A percentile compares a stretch with the other conserved stretches of the same genome.
Evolutionary conservation across 2,329 filamentous ascomycete species (phyloP).

Genomic region (Bimuria novae-zelandiae): DNA sequence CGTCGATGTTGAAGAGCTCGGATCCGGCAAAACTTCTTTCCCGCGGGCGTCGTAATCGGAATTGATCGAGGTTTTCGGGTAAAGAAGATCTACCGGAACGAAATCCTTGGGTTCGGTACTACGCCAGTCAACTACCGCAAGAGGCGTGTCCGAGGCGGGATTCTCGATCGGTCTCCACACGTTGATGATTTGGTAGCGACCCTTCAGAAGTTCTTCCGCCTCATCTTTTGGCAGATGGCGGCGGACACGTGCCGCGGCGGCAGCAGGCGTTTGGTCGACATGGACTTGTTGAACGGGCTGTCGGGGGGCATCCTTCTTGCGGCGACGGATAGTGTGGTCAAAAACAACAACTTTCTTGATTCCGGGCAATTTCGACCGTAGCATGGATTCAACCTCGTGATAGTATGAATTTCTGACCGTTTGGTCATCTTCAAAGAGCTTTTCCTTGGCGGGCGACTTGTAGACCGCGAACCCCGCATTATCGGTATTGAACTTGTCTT

Average conservation of each 20-base stretch:
- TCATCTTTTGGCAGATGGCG: slow-evolving; percentile 62
- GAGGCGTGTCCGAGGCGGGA: slow-evolving; percentile 68
- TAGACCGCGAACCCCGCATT: slow-evolving; percentile 63
- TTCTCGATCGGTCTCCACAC: slow-evolving; percentile 70
- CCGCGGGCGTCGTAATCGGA: slow-evolving; percentile 60
- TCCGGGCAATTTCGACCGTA: slow-evolving; percentile 59
- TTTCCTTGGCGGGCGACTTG: slow-evolving; percentile 58
- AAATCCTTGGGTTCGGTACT: slow-evolving; percentile 63
- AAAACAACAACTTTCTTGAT: slow-evolving; percentile 70
- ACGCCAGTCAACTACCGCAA: slow-evolving; percentile 70
- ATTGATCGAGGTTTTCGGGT: slow-evolving; percentile 54
- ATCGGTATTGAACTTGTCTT: slow-evolving; percentile 60
- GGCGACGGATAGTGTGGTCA: slow-evolving; percentile 70
- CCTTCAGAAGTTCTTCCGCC: slow-evolving; percentile 60
- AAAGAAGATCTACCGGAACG: slow-evolving; percentile 65
- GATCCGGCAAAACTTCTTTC: slow-evolving; percentile 61
- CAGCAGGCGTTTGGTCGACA: slow-evolving; percentile 70
- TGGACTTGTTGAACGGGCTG: slow-evolving; percentile 72
- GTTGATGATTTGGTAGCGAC: slow-evolving; percentile 70
- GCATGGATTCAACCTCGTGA: slow-evolving; percentile 61
- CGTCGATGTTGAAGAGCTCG: slow-evolving; percentile 52
- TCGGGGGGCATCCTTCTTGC: slow-evolving; percentile 59
- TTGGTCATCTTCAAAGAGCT: slow-evolving; percentile 59
- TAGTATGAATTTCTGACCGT: slow-evolving; percentile 65
- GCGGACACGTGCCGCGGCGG: slow-evolving; percentile 65